Conservation (phyloP, 257 asterid species). For the Catharanthus roseus region DNA sequence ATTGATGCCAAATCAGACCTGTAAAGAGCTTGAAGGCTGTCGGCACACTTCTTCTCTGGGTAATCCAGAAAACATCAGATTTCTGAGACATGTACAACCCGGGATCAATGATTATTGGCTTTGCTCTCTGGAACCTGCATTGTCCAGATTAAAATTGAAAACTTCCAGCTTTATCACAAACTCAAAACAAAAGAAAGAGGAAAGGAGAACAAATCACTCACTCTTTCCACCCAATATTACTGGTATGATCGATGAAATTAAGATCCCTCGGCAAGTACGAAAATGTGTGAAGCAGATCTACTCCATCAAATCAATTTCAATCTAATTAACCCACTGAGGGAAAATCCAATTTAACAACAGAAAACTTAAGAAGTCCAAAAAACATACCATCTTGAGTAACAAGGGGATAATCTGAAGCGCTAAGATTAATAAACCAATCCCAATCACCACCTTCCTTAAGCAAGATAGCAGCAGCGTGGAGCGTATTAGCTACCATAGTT, state of each 20-base stretch:
- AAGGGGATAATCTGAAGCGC: constrained; percentile 91
- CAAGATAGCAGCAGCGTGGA: constrained; percentile 92
- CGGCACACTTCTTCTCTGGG: constrained; percentile 93
- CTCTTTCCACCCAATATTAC: constrained; percentile 98
- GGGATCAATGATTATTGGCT: constrained; percentile 85
- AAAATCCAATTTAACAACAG: background rate
- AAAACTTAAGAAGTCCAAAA: background rate
- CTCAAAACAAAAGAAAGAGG: background rate
- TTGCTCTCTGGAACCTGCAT: constrained; percentile 84
- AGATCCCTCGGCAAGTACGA: constrained; percentile 87
- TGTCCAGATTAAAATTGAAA: constrained; percentile 13
- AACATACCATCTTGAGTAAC: constrained; percentile 84
- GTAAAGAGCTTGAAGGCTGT: constrained; percentile 93
- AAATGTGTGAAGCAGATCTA: constrained; percentile 90
- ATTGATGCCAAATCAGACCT: constrained; percentile 41
- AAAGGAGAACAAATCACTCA: constrained; percentile 30
- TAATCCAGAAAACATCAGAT: constrained; percentile 91
- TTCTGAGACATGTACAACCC: constrained; percentile 84
- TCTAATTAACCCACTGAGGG: constrained; percentile 1
- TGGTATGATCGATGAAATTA: constrained; percentile 91
- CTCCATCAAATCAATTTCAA: constrained; percentile 20
- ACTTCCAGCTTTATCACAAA: constrained; percentile 6
- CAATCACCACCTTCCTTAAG: constrained; percentile 81
- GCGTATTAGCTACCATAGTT: constrained; percentile 91
- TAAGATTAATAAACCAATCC: constrained; percentile 96